phyloP scores from a whole-genome alignment of 371 early-diverging fungal species.

The Smittium culicis region DNA sequence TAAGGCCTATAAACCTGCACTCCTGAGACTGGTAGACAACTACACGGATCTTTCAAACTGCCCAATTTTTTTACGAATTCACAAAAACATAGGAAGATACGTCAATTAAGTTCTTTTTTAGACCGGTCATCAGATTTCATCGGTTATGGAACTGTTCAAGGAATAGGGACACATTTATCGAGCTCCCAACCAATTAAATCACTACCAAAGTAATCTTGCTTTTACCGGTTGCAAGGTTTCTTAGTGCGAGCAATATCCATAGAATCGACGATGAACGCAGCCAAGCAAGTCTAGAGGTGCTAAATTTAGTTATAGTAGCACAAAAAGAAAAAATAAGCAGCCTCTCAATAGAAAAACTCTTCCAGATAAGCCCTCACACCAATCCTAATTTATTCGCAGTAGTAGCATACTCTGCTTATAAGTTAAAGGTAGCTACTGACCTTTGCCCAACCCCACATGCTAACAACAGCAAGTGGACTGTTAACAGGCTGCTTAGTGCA shows the following conservation, averaged over 20 bases:
- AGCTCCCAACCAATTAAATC: not conserved
- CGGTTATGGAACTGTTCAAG: not conserved
- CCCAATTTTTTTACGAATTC: not conserved
- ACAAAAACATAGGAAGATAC: not conserved
- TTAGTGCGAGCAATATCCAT: not conserved
- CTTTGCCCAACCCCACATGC: not conserved
- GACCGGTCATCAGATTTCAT: not conserved
- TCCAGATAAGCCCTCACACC: not conserved
- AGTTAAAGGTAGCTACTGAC: not conserved
- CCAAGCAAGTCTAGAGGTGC: not conserved
- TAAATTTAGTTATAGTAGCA: not conserved
- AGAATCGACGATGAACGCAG: not conserved
- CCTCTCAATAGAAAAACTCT: not conserved
- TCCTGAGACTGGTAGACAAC: not conserved
- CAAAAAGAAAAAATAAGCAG: not conserved
- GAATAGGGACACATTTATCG: not conserved
- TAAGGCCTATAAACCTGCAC: not conserved
- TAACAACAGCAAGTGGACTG: not conserved
- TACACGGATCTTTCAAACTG: not conserved
- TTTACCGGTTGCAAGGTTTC: not conserved
- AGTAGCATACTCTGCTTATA: not conserved
- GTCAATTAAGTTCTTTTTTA: not conserved
- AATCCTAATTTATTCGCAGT: not conserved
- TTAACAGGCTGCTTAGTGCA: not conserved
- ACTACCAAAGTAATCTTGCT: not conserved